Conservation (phyloP, 306 rosid genomes). For the Cicer arietinum region DNA sequence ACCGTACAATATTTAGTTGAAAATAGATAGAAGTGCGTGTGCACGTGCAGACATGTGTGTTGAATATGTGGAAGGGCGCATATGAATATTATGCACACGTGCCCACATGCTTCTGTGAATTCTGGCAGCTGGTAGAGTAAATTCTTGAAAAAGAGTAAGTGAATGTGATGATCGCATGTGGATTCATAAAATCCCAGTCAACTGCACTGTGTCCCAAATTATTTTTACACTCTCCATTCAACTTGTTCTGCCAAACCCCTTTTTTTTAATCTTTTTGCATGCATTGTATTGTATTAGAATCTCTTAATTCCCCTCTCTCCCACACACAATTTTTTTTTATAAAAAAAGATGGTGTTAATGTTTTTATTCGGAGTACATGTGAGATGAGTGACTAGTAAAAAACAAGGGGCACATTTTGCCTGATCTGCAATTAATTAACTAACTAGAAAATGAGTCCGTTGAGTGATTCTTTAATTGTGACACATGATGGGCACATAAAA, state of each 20-base stretch:
- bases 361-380: conserved; percentile 10
- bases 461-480: conserved; percentile 45
- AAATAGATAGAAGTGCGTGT: conserved; percentile 73
- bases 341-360: neutral
- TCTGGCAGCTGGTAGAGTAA: conserved; percentile 40
- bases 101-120: conserved; percentile 82
- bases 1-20: conserved; percentile 4
- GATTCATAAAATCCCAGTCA: conserved; percentile 67
- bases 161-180: conserved; percentile 82
- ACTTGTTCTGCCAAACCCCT: conserved; percentile 33
- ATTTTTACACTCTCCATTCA: conserved; percentile 51
- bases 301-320: neutral
- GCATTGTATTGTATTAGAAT: conserved; percentile 46
- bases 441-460: conserved; percentile 38
- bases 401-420: conserved; percentile 44
- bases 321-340: neutral
- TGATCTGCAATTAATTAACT: conserved; percentile 24
- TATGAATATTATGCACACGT: conserved; percentile 80
- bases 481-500: conserved; percentile 54
- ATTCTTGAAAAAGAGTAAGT: conserved; percentile 63
- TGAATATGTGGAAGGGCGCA: conserved; percentile 78
- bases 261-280: conserved; percentile 26
- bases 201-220: conserved; percentile 62
- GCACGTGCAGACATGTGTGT: conserved; percentile 98
- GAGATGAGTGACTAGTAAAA: conserved; percentile 26